These are phyloP conservation scores for Penicillium roqueforti DNA, from an alignment of 495 filamentous ascomycete species.

Conservation along the genomic window DNA sequence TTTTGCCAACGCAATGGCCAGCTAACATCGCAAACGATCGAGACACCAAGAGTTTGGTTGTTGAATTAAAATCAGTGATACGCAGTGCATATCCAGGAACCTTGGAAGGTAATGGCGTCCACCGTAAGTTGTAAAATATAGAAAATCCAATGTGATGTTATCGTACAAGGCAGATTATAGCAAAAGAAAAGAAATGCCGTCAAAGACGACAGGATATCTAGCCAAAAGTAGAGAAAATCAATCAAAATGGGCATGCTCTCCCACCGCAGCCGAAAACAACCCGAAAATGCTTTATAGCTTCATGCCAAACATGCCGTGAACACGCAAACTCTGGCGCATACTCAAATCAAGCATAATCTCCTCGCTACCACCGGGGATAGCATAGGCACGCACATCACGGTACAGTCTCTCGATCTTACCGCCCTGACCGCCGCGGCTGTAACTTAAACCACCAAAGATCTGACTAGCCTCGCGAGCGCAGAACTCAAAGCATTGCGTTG, in stretches of 20 bases:
- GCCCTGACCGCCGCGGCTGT: slow-evolving; percentile 89
- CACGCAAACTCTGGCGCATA: slow-evolving; percentile 86
- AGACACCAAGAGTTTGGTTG: background rate
- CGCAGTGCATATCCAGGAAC: background rate
- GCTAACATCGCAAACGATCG: background rate
- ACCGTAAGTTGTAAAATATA: slow-evolving; percentile 2
- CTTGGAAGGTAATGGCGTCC: background rate
- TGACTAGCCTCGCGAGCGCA: slow-evolving; percentile 95
- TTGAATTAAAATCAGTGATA: background rate
- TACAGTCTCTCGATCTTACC: slow-evolving; percentile 95
- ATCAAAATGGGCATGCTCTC: slow-evolving; percentile 1
- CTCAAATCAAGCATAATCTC: slow-evolving; percentile 99
- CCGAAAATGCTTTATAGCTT: slow-evolving; percentile 62
- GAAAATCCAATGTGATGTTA: slow-evolving; percentile 5
- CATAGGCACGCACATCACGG: slow-evolving; percentile 94
- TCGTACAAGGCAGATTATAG: slow-evolving; percentile 1
- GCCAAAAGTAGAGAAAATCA: background rate
- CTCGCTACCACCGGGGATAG: slow-evolving; percentile 93
- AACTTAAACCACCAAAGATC: slow-evolving; percentile 94
- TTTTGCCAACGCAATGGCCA: background rate
- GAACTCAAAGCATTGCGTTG: slow-evolving; percentile 91
- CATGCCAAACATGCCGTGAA: slow-evolving; percentile 91
- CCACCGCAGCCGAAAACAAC: background rate
- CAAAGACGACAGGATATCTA: slow-evolving; percentile 8
- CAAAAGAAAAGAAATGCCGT: background rate